Conservation (phyloP, 305 asterid species). For the Plantago rigida region DNA sequence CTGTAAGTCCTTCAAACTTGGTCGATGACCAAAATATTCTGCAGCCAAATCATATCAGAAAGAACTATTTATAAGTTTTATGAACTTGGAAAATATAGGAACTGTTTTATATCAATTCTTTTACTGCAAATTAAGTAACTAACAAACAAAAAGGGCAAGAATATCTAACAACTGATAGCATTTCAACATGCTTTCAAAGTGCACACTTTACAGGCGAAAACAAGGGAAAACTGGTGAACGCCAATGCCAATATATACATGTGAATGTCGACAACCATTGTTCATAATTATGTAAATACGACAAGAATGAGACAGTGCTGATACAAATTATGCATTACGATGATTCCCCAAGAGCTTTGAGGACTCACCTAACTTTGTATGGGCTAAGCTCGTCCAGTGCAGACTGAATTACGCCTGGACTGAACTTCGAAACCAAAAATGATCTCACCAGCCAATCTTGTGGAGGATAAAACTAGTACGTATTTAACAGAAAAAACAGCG, state of each 20-base stretch:
- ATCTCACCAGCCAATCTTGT: constrained; percentile 83
- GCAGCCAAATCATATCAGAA: constrained; percentile 11
- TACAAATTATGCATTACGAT: too few relatives aligned
- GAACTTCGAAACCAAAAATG: constrained; percentile 74
- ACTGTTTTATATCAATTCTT: too few relatives aligned
- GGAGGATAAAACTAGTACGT: constrained; percentile 62
- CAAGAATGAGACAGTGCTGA: too few relatives aligned
- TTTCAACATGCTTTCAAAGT: too few relatives aligned
- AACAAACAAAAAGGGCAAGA: background rate
- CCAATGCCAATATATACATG: background rate
- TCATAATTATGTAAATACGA: too few relatives aligned
- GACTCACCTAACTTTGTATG: constrained; percentile 60
- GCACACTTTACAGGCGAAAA: too few relatives aligned
- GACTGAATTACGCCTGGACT: constrained; percentile 48
- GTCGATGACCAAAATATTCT: constrained; percentile 96
- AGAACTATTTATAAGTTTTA: background rate
- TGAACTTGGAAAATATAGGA: too few relatives aligned
- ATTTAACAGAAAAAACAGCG: constrained; percentile 22
- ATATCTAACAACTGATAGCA: too few relatives aligned
- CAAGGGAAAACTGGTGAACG: background rate
- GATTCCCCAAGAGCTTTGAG: background rate
- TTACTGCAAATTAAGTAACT: background rate
- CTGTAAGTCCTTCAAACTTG: constrained; percentile 63
- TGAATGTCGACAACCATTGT: too few relatives aligned
- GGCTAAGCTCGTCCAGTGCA: constrained; percentile 69